Percentiles rank a stretch among this genome's conserved stretches.
These are phyloP conservation scores for Podospora didyma DNA, from an alignment of 495 filamentous ascomycete species.

Conservation along the genomic window DNA sequence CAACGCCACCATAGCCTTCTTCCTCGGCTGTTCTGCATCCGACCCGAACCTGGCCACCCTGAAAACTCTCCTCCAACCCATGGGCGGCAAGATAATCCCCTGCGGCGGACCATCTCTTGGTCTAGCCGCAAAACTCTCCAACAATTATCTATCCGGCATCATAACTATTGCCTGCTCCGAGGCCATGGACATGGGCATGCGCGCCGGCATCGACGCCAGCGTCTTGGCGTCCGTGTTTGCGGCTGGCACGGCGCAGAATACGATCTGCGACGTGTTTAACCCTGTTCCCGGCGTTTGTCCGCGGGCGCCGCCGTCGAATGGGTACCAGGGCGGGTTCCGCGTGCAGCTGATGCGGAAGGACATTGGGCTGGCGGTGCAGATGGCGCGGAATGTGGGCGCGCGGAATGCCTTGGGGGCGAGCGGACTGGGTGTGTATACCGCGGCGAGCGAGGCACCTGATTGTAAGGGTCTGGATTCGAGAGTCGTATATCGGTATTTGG, in stretches of 20 bases:
- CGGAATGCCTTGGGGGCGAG: slow-evolving; percentile 37
- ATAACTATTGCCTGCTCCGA: slow-evolving; percentile 52
- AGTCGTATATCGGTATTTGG: slow-evolving; percentile 50
- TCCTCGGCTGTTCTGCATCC: slow-evolving; percentile 16
- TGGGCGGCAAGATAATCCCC: slow-evolving; percentile 47
- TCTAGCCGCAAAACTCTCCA: slow-evolving; percentile 51
- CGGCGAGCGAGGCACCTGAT: slow-evolving; percentile 37
- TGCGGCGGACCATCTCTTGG: slow-evolving; percentile 50
- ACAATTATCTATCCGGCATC: slow-evolving; percentile 51
- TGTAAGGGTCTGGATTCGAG: slow-evolving; percentile 49
- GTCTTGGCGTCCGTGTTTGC: slow-evolving; percentile 45
- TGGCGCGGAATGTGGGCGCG: slow-evolving; percentile 42
- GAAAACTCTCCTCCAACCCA: slow-evolving; percentile 31
- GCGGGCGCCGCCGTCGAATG: slow-evolving; percentile 43
- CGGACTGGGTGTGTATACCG: slow-evolving; percentile 45
- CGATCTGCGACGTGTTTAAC: slow-evolving; percentile 46
- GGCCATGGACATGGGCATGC: slow-evolving; percentile 54
- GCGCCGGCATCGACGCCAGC: slow-evolving; percentile 45
- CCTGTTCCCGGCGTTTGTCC: slow-evolving; percentile 49
- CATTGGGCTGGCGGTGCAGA: slow-evolving; percentile 45
- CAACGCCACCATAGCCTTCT: slow-evolving; percentile 44
- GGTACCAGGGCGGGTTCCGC: slow-evolving; percentile 48
- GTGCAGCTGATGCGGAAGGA: slow-evolving; percentile 54
- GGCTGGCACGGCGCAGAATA: slow-evolving; percentile 48
- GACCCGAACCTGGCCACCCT: slow-evolving; percentile 14